phyloP scores from a whole-genome alignment of 192 early-diverging fungal genomes.

The Chytriomyces sp. region DNA sequence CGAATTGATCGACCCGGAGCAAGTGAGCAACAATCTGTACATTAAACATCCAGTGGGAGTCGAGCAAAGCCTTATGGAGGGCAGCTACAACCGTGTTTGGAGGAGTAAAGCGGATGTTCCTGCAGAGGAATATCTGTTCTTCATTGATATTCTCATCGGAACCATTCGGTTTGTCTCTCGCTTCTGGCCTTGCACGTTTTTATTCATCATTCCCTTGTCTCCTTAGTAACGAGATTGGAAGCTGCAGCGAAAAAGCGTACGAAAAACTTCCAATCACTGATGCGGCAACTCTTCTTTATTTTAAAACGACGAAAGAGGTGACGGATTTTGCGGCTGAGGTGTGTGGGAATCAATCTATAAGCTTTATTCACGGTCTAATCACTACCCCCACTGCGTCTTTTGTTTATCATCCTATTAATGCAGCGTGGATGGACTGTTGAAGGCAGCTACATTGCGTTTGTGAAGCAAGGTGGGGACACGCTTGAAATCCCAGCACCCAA shows the following conservation, averaged over 20 bases:
- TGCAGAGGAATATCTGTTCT: conserved; percentile 89
- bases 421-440: conserved; percentile 84
- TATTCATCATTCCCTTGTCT: too few relatives aligned
- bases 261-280: conserved; percentile 79
- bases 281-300: conserved; percentile 91
- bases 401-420: neutral
- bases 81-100: conserved; percentile 97
- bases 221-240: conserved; percentile 89
- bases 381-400: neutral
- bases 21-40: conserved; percentile 77
- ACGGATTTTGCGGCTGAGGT: conserved; percentile 85
- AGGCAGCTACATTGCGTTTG: conserved; percentile 84
- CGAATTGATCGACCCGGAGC: conserved; percentile 84
- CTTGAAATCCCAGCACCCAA: conserved; percentile 79
- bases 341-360: neutral
- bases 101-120: conserved; percentile 86
- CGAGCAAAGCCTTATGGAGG: conserved; percentile 98
- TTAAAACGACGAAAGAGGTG: conserved; percentile 81
- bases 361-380: neutral
- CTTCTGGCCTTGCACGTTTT: conserved; percentile 6
- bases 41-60: conserved; percentile 92
- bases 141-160: conserved; percentile 91
- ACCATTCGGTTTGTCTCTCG: conserved; percentile 75
- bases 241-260: conserved; percentile 96
- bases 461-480: conserved; percentile 55